Base-by-base conservation (phyloP, 306 rosid species). In the Cajanus cajan region DNA sequence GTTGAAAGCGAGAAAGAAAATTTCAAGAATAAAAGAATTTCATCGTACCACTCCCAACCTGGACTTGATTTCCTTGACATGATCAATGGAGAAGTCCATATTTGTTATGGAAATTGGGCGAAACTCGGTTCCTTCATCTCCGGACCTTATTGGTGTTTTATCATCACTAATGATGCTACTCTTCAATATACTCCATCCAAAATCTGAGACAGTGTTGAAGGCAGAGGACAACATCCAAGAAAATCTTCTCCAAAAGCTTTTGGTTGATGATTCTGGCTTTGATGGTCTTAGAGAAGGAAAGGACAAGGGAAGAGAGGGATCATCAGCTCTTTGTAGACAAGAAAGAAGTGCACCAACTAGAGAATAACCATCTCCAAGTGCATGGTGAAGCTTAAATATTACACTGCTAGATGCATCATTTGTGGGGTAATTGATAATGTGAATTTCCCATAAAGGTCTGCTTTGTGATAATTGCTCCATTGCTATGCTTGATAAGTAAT, bases 351-450 rank as follows among this genome's bases (percentile, higher is more conserved):
- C 84, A 59, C 89, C 88, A 91, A 90, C 86, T 2, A 88, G 77
- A 41, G 92, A 86, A 57, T 81, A 90, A 19, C 91, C 95, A 85
- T 90, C 93, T 2, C 91, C 96, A 68, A 89, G 91, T 8, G 93
- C 88, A 69, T 89, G 96, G 45, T 89, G 93, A 68, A 87, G 83
- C 65, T 83, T 83, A 62, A 89, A 86, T 43, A 91, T 36, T 1
- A 91, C 0, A 5, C 24, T 67, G 1, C 90, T 79, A 18, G 79
- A 78, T 48, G 90, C 74, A 66, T 51, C 70, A 7, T 52, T 83
- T n/a, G 95, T 87, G 0, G 95, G 88, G 74, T 83, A 80, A 2
- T 82, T 88, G 8, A 90, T 4, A 0, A 85, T 13, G 80, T 91
- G 93, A 47, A 91, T 11, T 77, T 86, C 87, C 93, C 93, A 90